Evolutionary conservation across 345 rosid genomes (phyloP).

Genomic region (Turritis glabra): DNA sequence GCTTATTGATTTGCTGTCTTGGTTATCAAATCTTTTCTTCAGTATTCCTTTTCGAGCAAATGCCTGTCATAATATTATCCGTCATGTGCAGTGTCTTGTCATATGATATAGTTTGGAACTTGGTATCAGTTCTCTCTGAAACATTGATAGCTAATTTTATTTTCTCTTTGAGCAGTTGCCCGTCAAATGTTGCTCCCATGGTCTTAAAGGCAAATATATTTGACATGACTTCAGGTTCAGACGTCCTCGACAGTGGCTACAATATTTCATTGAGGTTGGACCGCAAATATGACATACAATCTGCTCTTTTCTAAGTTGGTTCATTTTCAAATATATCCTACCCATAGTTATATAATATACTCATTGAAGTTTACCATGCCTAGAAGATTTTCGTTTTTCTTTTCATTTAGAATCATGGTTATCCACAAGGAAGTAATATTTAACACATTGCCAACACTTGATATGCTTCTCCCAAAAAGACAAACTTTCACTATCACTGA

Average conservation of each 20-base stretch:
- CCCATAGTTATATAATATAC: constrained; percentile 3
- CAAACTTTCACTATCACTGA: background rate
- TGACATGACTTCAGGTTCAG: constrained; percentile 56
- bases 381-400: background rate
- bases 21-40: background rate
- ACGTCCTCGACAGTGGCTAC: constrained; percentile 45
- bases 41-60: constrained; percentile 9
- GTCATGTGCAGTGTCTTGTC: constrained; percentile 8
- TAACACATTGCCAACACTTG: background rate
- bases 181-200: constrained; percentile 64
- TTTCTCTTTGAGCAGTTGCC: constrained; percentile 55
- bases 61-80: background rate
- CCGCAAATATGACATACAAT: constrained; percentile 19
- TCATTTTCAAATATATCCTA: constrained; percentile 15
- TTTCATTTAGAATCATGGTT: background rate
- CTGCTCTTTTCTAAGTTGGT: constrained; percentile 1
- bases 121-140: constrained; percentile 10
- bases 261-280: constrained; percentile 63
- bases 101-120: constrained; percentile 18
- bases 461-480: background rate
- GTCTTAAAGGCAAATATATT: constrained; percentile 64
- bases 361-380: constrained; percentile 2
- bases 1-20: constrained; percentile 8
- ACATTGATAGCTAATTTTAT: constrained; percentile 5
- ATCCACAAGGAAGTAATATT: background rate